These are phyloP conservation scores for Niveomyces coronatus DNA, from an alignment of 2,329 filamentous ascomycete genomes.

Conservation along the genomic window DNA sequence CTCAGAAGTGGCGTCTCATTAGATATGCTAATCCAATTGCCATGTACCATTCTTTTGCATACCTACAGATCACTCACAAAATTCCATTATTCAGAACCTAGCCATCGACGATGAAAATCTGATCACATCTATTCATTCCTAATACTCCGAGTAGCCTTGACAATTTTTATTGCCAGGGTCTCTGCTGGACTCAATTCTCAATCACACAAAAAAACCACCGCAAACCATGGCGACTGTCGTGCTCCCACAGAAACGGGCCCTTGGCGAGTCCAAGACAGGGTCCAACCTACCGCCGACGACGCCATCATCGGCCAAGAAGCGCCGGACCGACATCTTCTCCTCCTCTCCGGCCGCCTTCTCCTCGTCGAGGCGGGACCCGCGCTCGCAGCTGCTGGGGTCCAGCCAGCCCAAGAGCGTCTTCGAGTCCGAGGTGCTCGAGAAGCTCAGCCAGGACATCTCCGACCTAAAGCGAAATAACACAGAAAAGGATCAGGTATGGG, in stretches of 20 bases:
- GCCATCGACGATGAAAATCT: no score
- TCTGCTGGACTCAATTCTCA: no score
- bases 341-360: constrained; percentile 48
- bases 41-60: constrained; percentile 5
- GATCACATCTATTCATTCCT: no score
- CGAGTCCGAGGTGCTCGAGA: constrained; percentile 88
- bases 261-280: constrained; percentile 56
- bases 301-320: constrained; percentile 60
- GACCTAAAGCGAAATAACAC: constrained; percentile 77
- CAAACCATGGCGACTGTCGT: constrained; percentile 41
- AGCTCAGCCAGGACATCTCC: constrained; percentile 86
- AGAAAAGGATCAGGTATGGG: constrained; percentile 92
- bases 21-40: constrained; percentile 2
- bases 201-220: constrained; percentile 7
- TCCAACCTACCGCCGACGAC: constrained; percentile 50
- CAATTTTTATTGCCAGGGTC: no score
- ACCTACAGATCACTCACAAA: neutral
- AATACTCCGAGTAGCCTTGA: no score
- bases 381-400: constrained; percentile 51
- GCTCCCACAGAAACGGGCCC: constrained; percentile 61
- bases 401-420: constrained; percentile 84
- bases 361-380: constrained; percentile 51
- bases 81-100: neutral
- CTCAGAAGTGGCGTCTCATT: constrained; percentile 5
- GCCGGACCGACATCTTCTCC: constrained; percentile 59